Base-by-base conservation (phyloP, 345 rosid genomes). In the Euphorbia lathyris region DNA sequence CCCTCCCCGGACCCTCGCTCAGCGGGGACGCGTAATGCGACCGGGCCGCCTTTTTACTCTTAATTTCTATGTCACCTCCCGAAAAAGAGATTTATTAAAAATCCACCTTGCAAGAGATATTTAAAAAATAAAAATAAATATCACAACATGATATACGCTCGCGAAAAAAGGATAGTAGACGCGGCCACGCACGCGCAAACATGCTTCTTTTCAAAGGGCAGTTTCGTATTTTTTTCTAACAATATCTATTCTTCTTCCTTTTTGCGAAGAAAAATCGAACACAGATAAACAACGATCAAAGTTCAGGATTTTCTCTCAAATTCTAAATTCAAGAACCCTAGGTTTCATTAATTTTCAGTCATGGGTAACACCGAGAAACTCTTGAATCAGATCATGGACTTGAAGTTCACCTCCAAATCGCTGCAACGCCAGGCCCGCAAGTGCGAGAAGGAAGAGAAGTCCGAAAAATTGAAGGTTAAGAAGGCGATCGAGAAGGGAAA, bases 401-500 rank as follows among this genome's bases (percentile, higher is more conserved):
- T 95, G 77, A 95, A 92, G 40, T 90, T 95, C 84, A 91, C 97
- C 43, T 79, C 99, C 2, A 95, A 95, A 72, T 87, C 96, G 71
- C 88, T 95, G 76, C 99, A 95, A 68, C 80, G 96, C 59, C 97
- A 95, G 72, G 76, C 93, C 23, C 75, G 90, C 73, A 95, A 95
- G 83, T 95, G 99, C 86, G 99, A 95, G 90, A 95, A 95, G 86
- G 97, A 92, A 10, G 99, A 92, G 92, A 95, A 95, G 47, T 69
- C 92, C n/a, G 99, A 92, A 87, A 92, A 92, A 70, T 73, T 95
- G 71, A 95, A 92, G 82, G 93, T 92, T 38, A 92, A 95, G 85
- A 95, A 95, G 82, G 99, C 99, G 63, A 95, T 92, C 72, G 97
- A 95, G 88, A 95, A 92, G 47, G 99, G 99, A 0, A 95, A 95